Base-by-base conservation (phyloP, 768 basidiomycete genomes). In the Tylopilus rubrobrunneus region DNA sequence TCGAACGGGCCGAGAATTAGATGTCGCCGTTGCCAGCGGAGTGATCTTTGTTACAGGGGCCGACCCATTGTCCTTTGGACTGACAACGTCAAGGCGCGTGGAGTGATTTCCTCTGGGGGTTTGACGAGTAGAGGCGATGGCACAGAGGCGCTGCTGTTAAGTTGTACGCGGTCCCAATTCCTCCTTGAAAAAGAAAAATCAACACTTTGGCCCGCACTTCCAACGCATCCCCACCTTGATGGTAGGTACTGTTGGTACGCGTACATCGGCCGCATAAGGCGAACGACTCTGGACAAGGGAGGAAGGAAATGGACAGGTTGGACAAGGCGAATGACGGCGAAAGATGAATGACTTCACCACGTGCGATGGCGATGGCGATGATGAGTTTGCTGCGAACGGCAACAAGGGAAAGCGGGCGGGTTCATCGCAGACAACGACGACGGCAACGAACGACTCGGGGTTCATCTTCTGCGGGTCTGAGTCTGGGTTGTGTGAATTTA, bases 371-470 rank as follows among this genome's bases (percentile, higher is more conserved):
- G n/a, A n/a, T n/a, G n/a, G n/a, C n/a, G n/a, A n/a, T n/a, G n/a
- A n/a, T n/a, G n/a, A n/a, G n/a, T n/a, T n/a, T n/a, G n/a, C n/a
- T n/a, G n/a, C n/a, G n/a, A n/a, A n/a, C n/a, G n/a, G n/a, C n/a
- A n/a, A n/a, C n/a, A n/a, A n/a, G n/a, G n/a, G n/a, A n/a, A n/a
- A n/a, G n/a, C 67, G 90, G 88, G 62, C 5, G 25, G 25, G 25
- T 25, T 25, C 25, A 92, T 85, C 27, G 84, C 80, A 2, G 89
- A 89, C 65, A 93, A 93, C 15, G 86, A 88, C 14, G 92, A 75
- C 21, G 25, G 5, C 25, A 25, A 25, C 25, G 25, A 25, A 25
- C 25, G 25, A 25, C n/a, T n/a, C 3, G 25, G 25, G 5, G 25
- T 25, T 25, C 25, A 25, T 5, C 25, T 25, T 25, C 25, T 25